Evolutionary conservation across 2,329 filamentous ascomycete genomes (phyloP).

Genomic region (Colletotrichum lindemuthianum): DNA sequence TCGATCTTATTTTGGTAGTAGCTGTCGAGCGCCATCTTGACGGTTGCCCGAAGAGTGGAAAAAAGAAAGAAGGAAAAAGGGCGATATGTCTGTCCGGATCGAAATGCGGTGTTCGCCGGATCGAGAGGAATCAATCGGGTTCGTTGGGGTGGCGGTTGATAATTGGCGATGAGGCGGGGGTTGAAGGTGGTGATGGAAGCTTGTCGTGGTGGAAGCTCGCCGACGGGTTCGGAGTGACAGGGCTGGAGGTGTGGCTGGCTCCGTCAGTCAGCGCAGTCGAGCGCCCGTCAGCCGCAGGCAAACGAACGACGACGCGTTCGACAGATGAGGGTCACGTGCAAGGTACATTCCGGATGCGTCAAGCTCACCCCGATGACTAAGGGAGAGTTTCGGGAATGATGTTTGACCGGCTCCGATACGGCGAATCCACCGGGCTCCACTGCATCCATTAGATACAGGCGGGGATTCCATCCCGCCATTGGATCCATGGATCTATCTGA

Average conservation of each 20-base stretch:
- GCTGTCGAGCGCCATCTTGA: constrained; percentile 96
- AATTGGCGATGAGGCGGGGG: constrained; percentile 17
- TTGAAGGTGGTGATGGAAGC: constrained; percentile 33
- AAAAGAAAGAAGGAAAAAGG: constrained; percentile 38
- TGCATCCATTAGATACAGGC: no score
- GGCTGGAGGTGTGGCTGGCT: constrained; percentile 32
- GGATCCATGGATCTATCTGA: no score
- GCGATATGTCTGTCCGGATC: background rate
- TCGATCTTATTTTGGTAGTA: constrained; percentile 99
- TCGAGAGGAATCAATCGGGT: constrained; percentile 17
- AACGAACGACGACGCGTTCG: constrained; percentile 38
- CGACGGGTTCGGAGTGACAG: constrained; percentile 34
- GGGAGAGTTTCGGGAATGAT: background rate
- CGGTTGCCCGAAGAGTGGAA: constrained; percentile 38
- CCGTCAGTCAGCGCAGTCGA: constrained; percentile 21
- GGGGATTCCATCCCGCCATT: no score
- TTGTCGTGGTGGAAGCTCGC: constrained; percentile 35
- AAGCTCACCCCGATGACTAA: constrained; percentile 3
- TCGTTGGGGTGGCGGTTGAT: constrained; percentile 22
- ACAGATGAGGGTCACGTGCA: constrained; percentile 18
- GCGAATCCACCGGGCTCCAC: no score
- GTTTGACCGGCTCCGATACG: constrained; percentile 1
- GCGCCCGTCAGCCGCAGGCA: constrained; percentile 34
- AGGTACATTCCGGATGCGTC: constrained; percentile 9
- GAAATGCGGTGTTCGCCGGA: background rate